Base-by-base conservation (phyloP, 1,284 basidiomycete genomes). In the Ganoderma boninense region DNA sequence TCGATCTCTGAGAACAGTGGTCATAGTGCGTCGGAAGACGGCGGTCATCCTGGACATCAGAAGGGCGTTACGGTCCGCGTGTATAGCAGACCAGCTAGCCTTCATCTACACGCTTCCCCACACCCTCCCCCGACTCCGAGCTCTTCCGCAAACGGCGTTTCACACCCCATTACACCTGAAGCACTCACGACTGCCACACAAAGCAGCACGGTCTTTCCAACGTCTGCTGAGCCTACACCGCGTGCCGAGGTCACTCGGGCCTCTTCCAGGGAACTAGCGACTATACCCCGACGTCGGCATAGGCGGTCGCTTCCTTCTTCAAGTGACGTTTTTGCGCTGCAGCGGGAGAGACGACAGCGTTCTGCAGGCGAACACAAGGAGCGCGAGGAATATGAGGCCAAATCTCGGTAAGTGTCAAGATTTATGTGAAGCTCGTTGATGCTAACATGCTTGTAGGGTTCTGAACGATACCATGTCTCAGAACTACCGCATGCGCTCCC, bases 401-500 rank as follows among this genome's bases (percentile, higher is more conserved):
- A 90, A 77, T 79, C 82, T 65, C 85, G 85, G 92, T 93, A 76
- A 67, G 87, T 82, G 4, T 16, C 23, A 20, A 26, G 49, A 10
- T 23, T 4, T 23, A 2, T 8, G 5, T 8, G 11, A 40, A 26
- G 13, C 14, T 42, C 16, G 35, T 26, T 20, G 38, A 40, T 29
- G 14, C 44, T 74, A 38, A 67, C 70, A 56, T 42, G 43, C 23
- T 57, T 71, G 26, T 73, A 93, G 92, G 67, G 80, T 90, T 23
- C 79, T 94, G 42, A 87, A 89, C 62, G 86, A 90, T 62, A 80
- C 87, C 14, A 81, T 82, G 63, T 79, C 84, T 18, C 89, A 92
- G 75, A 94, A 94, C 72, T 84, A 87, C 66, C 84, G 88, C 64
- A 88, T 90, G 62, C 87, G 92, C 49, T 87, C 90, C 73, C 82